Evolutionary conservation across 148 eudicot genomes (phyloP), one percentile per base, ranked within the genome.

Genomic region (Cornus suecica): DNA sequence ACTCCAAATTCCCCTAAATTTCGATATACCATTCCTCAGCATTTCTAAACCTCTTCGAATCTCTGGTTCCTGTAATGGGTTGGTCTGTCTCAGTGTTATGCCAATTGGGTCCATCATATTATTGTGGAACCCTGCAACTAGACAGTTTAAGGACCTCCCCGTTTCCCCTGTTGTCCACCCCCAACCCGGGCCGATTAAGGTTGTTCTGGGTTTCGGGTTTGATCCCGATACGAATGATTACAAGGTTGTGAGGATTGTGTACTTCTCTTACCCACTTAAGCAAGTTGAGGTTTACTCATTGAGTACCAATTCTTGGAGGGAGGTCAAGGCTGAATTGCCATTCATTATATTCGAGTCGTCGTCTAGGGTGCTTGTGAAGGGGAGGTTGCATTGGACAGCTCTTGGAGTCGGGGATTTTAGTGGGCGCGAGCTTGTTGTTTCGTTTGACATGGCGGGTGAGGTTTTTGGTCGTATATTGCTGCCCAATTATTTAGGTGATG

Each of bases 101-200:
- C 51, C 48, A 15, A 8, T 68, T 61, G 74, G 69, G 22, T 58
- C 74, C 25, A 67, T 29, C 24, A 79, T 79, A 11, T 15, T 68
- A n/a, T 61, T 79, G 37, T 79, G 82, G 77, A 79, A 79, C 61
- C 82, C 82, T 4, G 77, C 82, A 16, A 79, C 56, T 34, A 69
- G 78, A 42, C 52, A 73, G 69, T 37, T 71, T 65, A 37, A 58
- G 52, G 41, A 71, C 72, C 25, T 74, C 14, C 23, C 71, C 2
- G 2, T 79, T 28, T 28, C 26, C 14, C 23, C 10, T 0, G 67
- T 72, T 65, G 77, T 67, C 28, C 65, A 74, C 20, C 73, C 63
- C 5, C 63, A 22, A 23, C 34, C 73, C 9, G 73, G 62, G 24
- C 62, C 62, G 14, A 51, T 51, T 51, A 48, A 70, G 20, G 78